Conservation (phyloP, 495 filamentous ascomycete genomes). For the Podospora pseudopauciseta region DNA sequence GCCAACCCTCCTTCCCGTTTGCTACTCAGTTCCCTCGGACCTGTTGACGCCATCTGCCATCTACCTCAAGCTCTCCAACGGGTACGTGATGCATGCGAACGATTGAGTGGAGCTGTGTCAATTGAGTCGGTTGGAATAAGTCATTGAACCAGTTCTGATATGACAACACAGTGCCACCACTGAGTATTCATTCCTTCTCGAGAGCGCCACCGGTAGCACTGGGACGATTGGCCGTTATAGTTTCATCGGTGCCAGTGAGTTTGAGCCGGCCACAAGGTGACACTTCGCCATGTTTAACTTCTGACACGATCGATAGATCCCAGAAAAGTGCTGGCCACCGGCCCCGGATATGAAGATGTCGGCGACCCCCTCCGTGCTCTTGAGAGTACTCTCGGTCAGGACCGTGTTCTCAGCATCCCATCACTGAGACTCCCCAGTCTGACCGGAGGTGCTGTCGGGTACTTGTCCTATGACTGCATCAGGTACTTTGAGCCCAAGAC, state of each 20-base stretch:
- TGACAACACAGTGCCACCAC: constrained; percentile 55
- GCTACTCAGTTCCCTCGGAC: constrained; percentile 82
- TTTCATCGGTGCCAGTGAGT: constrained; percentile 77
- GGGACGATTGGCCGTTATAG: constrained; percentile 91
- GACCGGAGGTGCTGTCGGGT: constrained; percentile 90
- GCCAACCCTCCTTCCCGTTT: constrained; percentile 80
- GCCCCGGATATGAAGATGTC: constrained; percentile 77
- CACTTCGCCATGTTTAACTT: neutral
- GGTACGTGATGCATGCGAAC: constrained; percentile 18
- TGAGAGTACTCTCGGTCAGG: constrained; percentile 71
- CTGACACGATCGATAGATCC: constrained; percentile 43
- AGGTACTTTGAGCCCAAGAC: constrained; percentile 97
- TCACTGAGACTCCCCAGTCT: constrained; percentile 75
- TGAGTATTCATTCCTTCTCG: constrained; percentile 82
- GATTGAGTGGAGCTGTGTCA: neutral
- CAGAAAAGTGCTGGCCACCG: constrained; percentile 80
- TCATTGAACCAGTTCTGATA: constrained; percentile 5
- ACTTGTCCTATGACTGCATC: constrained; percentile 96
- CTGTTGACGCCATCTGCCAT: constrained; percentile 86
- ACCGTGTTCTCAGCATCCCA: constrained; percentile 74
- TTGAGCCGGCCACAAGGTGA: neutral
- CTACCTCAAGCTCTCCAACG: constrained; percentile 73
- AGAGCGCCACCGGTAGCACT: constrained; percentile 88
- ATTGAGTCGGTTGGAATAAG: neutral
- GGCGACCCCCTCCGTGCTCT: constrained; percentile 78